Base-by-base conservation (phyloP, 2,329 filamentous ascomycete species). In the Sporothrix globosa region DNA sequence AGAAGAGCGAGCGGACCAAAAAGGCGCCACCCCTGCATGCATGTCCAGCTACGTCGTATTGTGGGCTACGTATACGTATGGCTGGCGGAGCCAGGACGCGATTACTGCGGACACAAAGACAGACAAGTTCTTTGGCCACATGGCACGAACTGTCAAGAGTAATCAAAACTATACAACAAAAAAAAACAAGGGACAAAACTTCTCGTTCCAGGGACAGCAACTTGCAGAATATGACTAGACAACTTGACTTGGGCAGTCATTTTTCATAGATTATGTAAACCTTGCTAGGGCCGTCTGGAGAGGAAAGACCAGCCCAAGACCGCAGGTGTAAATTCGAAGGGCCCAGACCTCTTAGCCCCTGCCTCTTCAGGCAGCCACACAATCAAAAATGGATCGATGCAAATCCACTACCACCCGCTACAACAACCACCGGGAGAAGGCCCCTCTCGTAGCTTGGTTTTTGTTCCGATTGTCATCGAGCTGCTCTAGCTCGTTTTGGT, bases 61-160 rank as follows among this genome's bases (percentile, higher is more conserved):
- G 24, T 44, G 30, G 50, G n/a, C 39, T 44, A 9, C 13, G 39
- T 67, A 21, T 39, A 39, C 46, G 46, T 52, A 50, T 46, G 61
- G 61, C 50, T 50, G n/a, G 44, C 46, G 30, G 48, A n/a, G 61
- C 27, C 39, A 66, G 39, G 58, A 61, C 58, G 58, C 58, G 39
- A 61, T 34, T 61, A 50, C 27, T 19, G n/a, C 58, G n/a, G 5
- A 21, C 30, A 63, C 34, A 34, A 53, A n/a, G 50, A n/a, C 27
- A 53, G 50, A 53, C 24, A 11, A 21, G 50, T n/a, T 27, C 50
- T 10, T 10, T 7, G 14, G 11, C 44, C 53, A 34, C 53, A 56
- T 24, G 17, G 27, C 21, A 39, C 27, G 46, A 48, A 21, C 39
- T n/a, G 11, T 21, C 30, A 41, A 19, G 9, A 60, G 19, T 30